Conservation (phyloP, 257 asterid genomes). For the Asclepias syriaca region DNA sequence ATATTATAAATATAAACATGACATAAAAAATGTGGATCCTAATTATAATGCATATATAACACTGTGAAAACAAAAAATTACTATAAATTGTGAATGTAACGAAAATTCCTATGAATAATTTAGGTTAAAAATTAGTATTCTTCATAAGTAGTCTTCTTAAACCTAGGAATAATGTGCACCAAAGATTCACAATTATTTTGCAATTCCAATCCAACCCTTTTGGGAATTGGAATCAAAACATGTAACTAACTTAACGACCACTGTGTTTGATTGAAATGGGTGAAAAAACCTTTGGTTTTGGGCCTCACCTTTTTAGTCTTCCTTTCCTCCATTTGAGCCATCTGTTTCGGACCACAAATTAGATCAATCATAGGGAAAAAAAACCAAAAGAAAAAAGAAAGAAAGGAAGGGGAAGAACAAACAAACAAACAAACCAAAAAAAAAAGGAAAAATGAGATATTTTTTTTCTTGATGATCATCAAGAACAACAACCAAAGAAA, state of each 20-base stretch:
- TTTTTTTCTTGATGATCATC: background rate
- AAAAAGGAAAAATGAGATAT: background rate
- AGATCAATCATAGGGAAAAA: background rate
- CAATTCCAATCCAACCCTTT: no score
- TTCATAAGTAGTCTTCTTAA: no score
- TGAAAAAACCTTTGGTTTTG: conserved; percentile 6
- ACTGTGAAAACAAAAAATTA: no score
- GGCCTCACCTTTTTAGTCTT: conserved; percentile 32
- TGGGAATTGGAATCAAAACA: background rate
- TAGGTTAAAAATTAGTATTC: no score
- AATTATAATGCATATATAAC: no score
- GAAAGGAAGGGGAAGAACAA: no score
- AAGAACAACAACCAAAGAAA: background rate
- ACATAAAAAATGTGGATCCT: no score
- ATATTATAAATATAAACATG: no score
- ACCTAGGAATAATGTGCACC: background rate
- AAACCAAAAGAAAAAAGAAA: background rate
- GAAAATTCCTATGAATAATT: no score
- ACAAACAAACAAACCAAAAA: no score
- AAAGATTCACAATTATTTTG: no score
- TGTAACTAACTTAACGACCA: conserved; percentile 4
- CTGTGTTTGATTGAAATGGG: background rate
- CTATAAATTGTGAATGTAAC: no score
- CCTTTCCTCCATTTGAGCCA: conserved; percentile 39
- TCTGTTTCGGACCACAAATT: conserved; percentile 27